A percentile compares a stretch with the other conserved stretches of the same genome.
These are phyloP conservation scores for Pleurotus cornucopiae DNA, from an alignment of 768 basidiomycete species.

Conservation along the genomic window DNA sequence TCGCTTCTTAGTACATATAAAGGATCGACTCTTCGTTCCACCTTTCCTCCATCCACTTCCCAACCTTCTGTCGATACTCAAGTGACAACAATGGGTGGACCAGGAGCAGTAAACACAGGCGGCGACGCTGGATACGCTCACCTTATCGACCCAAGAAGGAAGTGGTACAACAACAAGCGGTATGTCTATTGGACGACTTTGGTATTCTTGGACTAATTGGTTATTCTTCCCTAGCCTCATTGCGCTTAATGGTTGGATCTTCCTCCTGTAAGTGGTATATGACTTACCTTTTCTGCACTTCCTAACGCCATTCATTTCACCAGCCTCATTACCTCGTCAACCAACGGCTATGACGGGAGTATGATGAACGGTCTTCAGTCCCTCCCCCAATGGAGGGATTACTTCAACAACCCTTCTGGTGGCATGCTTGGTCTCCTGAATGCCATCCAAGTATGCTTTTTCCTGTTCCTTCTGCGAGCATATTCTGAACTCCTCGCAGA, in stretches of 20 bases:
- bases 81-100: constrained; percentile 45
- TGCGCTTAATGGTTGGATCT: constrained; percentile 63
- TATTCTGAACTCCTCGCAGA: constrained; percentile 31
- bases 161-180: constrained; percentile 78
- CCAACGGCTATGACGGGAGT: constrained; percentile 72
- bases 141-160: constrained; percentile 60
- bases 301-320: background rate
- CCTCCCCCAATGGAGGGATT: constrained; percentile 55
- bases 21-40: constrained; percentile 21
- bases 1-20: constrained; percentile 23
- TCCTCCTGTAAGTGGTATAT: constrained; percentile 47
- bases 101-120: constrained; percentile 36
- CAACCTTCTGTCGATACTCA: constrained; percentile 18
- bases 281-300: too few relatives aligned
- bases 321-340: constrained; percentile 72
- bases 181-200: constrained; percentile 20
- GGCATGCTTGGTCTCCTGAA: constrained; percentile 64
- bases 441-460: constrained; percentile 59
- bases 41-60: constrained; percentile 26
- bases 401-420: constrained; percentile 56
- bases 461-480: background rate
- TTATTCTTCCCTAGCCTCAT: constrained; percentile 41
- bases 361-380: constrained; percentile 82
- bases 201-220: background rate
- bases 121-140: constrained; percentile 38